These are phyloP conservation scores for Ganoderma meredithae DNA, from an alignment of 1,284 basidiomycete species.

Conservation along the genomic window DNA sequence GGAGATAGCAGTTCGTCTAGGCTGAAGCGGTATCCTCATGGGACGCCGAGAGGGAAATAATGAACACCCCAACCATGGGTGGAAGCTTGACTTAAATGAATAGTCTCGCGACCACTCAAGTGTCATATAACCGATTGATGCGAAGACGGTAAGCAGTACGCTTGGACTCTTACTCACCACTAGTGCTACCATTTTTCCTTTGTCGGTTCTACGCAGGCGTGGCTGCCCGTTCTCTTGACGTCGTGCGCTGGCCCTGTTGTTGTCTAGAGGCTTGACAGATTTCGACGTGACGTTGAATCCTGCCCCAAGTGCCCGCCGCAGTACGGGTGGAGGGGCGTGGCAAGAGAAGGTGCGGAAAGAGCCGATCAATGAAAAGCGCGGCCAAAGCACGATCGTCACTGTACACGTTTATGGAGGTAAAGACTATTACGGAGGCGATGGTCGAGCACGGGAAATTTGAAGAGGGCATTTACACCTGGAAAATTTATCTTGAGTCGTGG, in stretches of 20 bases:
- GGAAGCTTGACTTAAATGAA: not conserved
- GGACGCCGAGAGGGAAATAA: too few species aligned
- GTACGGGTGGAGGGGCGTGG: too few species aligned
- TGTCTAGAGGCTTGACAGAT: not conserved
- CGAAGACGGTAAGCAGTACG: too few species aligned
- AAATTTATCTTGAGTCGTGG: not conserved
- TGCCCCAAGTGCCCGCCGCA: not conserved
- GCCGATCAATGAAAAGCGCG: not conserved
- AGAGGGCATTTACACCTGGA: not conserved
- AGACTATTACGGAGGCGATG: not conserved
- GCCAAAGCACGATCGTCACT: not conserved
- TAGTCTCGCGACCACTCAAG: not conserved
- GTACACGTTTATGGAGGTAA: not conserved
- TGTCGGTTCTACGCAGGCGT: not conserved
- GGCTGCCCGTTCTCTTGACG: not conserved
- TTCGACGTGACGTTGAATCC: not conserved
- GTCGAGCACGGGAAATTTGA: not conserved
- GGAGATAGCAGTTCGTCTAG: too few species aligned
- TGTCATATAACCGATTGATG: too few species aligned
- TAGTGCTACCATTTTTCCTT: too few species aligned
- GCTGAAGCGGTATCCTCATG: too few species aligned
- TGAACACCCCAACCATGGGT: too few species aligned
- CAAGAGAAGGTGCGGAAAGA: not conserved
- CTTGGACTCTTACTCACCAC: too few species aligned
- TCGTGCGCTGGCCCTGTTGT: not conserved